A percentile compares a stretch with the other conserved stretches of the same genome.
Evolutionary conservation across 352 stramenopile genomes (phyloP).

Genomic region (Poterioochromonas sp.): DNA sequence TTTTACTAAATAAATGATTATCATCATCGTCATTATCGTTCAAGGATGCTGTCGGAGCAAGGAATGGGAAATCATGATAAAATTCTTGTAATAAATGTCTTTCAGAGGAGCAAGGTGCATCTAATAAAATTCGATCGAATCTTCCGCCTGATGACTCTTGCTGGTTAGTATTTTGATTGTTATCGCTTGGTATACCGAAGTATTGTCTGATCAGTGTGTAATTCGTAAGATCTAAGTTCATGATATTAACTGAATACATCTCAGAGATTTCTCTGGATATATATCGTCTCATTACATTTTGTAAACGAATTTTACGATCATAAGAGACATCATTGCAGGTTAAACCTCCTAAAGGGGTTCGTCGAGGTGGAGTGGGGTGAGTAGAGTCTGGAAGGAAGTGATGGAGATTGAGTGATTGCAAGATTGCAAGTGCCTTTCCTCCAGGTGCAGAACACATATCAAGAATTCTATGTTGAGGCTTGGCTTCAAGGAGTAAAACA

Average conservation of each 20-base stretch:
- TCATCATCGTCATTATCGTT: background rate
- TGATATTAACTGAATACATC: background rate
- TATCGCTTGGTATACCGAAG: no score
- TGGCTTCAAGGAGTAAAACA: conserved; percentile 85
- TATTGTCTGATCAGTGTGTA: background rate
- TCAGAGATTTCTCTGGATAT: background rate
- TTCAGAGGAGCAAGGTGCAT: conserved; percentile 3
- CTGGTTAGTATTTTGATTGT: background rate
- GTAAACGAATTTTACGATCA: background rate
- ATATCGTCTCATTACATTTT: conserved; percentile 1
- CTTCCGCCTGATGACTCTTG: background rate
- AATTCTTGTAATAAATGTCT: background rate
- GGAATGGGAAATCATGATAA: background rate
- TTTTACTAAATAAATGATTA: background rate
- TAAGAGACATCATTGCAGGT: conserved; percentile 16
- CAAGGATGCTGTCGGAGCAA: no score
- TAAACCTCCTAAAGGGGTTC: background rate
- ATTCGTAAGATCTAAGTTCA: background rate
- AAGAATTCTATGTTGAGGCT: conserved; percentile 64
- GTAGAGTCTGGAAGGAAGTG: no score
- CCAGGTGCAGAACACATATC: conserved; percentile 97
- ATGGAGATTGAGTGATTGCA: background rate
- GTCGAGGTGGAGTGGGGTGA: no score
- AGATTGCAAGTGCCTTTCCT: conserved; percentile 76
- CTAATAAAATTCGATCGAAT: conserved; percentile 12